Percentiles rank a stretch among this genome's conserved stretches.
phyloP scores from a whole-genome alignment of 106 monocot species.

The Dendrobium catenatum region DNA sequence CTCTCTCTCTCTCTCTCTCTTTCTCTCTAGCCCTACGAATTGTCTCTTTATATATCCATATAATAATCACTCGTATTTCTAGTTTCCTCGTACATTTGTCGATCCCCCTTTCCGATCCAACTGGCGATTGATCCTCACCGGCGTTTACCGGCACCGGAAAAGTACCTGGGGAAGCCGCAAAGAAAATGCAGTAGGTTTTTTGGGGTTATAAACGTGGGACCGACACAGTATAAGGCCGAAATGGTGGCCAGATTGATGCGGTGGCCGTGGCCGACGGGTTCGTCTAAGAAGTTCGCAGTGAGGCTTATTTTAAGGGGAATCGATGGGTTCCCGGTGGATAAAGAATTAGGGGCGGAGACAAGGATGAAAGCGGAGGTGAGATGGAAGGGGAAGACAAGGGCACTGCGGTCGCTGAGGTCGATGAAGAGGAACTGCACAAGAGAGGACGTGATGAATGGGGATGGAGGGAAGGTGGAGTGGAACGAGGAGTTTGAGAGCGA shows the following conservation, averaged over 20 bases:
- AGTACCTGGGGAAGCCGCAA: neutral
- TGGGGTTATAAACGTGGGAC: neutral
- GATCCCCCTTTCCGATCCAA: neutral
- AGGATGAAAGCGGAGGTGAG: constrained; percentile 32
- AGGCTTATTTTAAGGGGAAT: constrained; percentile 25
- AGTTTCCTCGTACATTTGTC: neutral
- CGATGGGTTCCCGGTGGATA: constrained; percentile 19
- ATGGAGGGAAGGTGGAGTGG: constrained; percentile 20
- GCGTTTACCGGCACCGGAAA: neutral
- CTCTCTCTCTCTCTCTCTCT: neutral
- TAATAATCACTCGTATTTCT: neutral
- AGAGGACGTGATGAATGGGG: constrained; percentile 24
- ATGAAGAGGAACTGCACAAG: constrained; percentile 47
- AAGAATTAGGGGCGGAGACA: neutral
- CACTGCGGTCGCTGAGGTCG: constrained; percentile 27
- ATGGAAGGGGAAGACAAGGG: constrained; percentile 46
- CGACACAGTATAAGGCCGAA: neutral
- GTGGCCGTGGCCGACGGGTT: constrained; percentile 53
- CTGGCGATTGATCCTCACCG: neutral
- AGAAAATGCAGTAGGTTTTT: neutral
- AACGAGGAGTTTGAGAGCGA: constrained; percentile 46
- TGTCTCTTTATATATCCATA: neutral
- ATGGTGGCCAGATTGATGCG: constrained; percentile 46
- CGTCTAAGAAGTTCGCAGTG: constrained; percentile 32
- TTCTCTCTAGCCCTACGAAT: neutral